A percentile compares a stretch with the other conserved stretches of the same genome.
phyloP scores from a whole-genome alignment of 176 grass and related monocot species.

The Hordeum marinum region DNA sequence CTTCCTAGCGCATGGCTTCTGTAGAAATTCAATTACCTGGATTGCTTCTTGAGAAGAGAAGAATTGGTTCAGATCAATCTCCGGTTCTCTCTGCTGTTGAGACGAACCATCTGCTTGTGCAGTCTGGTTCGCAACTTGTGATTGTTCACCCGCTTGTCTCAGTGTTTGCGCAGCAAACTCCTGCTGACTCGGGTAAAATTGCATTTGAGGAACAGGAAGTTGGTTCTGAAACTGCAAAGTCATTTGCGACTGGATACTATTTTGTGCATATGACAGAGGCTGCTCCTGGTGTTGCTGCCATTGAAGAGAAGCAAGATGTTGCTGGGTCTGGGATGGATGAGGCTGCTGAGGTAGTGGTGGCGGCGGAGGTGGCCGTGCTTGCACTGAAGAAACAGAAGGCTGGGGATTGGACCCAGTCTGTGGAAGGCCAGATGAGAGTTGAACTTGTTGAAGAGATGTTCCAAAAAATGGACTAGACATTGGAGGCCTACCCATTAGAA shows the following conservation, averaged over 20 bases:
- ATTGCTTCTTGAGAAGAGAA: constrained; percentile 97
- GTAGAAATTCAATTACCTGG: constrained; percentile 49
- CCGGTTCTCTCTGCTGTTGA: constrained; percentile 52
- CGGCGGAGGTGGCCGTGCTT: constrained; percentile 55
- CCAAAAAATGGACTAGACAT: constrained; percentile 36
- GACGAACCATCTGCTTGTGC: constrained; percentile 39
- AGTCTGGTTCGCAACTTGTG: constrained; percentile 38
- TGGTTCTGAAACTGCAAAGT: constrained; percentile 75
- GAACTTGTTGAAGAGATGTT: constrained; percentile 38
- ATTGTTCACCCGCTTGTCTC: constrained; percentile 44
- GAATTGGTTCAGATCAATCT: constrained; percentile 61
- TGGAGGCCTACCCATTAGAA: constrained; percentile 46
- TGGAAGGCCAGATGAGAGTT: constrained; percentile 48
- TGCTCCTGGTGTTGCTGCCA: constrained; percentile 46
- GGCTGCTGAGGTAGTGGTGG: constrained; percentile 79
- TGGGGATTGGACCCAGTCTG: constrained; percentile 51
- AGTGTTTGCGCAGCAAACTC: constrained; percentile 42
- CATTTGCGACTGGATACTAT: constrained; percentile 54
- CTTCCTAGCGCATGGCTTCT: neutral
- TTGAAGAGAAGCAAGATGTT: constrained; percentile 42
- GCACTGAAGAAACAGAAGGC: constrained; percentile 43
- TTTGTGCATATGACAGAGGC: constrained; percentile 36
- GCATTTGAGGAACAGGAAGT: constrained; percentile 57
- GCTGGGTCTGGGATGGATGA: constrained; percentile 72
- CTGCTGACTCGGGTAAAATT: constrained; percentile 65